These are phyloP conservation scores for Pezicula neosporulosa DNA, from an alignment of 2,329 filamentous ascomycete species.

Conservation along the genomic window DNA sequence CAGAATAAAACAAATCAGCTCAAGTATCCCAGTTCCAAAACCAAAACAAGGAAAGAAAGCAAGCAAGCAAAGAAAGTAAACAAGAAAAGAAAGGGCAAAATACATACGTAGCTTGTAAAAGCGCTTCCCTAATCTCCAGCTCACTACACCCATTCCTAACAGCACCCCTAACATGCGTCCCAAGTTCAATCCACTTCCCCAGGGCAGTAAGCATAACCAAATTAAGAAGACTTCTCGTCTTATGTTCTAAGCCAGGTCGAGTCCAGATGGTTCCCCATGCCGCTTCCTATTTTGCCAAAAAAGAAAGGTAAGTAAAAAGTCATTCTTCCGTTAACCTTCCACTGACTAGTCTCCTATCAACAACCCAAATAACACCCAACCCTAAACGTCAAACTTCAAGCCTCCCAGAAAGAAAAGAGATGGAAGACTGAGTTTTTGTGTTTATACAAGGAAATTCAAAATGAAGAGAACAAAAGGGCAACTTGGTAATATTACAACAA, in stretches of 20 bases:
- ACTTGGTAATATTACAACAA: no score
- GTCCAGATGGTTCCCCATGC: constrained; percentile 29
- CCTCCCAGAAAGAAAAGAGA: no score
- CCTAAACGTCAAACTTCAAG: no score
- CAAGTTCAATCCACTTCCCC: constrained; percentile 25
- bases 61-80: no score
- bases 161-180: constrained; percentile 26
- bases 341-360: no score
- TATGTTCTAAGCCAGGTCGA: constrained; percentile 20
- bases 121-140: constrained; percentile 25
- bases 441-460: not conserved
- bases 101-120: constrained; percentile 25
- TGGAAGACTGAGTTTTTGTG: no score
- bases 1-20: not conserved
- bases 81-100: not conserved
- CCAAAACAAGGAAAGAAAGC: not conserved
- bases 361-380: not conserved
- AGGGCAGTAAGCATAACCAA: constrained; percentile 26
- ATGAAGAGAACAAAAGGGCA: not conserved
- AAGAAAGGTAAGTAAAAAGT: no score
- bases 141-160: constrained; percentile 24
- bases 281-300: constrained; percentile 17
- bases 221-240: constrained; percentile 24
- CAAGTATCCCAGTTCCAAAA: no score
- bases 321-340: no score